Conservation (phyloP, 805 yeast genomes). For the Lachancea fermentati region DNA sequence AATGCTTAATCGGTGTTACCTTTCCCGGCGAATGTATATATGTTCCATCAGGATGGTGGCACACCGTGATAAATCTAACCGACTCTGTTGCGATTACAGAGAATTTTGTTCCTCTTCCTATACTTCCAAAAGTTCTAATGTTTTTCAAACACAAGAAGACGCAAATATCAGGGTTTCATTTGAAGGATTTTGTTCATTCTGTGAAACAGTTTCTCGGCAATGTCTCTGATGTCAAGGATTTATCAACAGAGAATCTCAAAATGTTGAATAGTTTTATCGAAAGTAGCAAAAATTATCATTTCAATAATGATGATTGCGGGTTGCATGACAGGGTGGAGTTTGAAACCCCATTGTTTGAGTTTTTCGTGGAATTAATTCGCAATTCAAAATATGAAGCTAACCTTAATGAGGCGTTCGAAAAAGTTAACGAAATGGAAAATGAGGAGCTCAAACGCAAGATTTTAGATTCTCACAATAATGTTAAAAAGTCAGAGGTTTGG, state of each 20-base stretch:
- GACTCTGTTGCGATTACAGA: constrained; percentile 85
- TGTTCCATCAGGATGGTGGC: constrained; percentile 99
- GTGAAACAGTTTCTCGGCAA: constrained; percentile 19
- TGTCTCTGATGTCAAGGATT: constrained; percentile 14
- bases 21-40: constrained; percentile 79
- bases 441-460: constrained; percentile 22
- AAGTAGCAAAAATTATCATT: constrained; percentile 23
- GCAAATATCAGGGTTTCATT: constrained; percentile 78
- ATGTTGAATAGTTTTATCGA: constrained; percentile 28
- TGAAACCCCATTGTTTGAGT: constrained; percentile 54
- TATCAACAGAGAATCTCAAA: constrained; percentile 17
- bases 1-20: constrained; percentile 65
- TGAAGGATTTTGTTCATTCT: constrained; percentile 42
- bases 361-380: constrained; percentile 48
- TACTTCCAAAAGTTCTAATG: constrained; percentile 53
- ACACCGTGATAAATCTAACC: constrained; percentile 77
- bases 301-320: constrained; percentile 59
- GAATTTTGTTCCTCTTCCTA: constrained; percentile 71
- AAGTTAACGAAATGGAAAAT: constrained; percentile 33
- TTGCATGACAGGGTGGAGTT: constrained; percentile 34
- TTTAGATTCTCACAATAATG: constrained; percentile 11
- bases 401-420: constrained; percentile 33
- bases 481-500: constrained; percentile 50
- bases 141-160: constrained; percentile 62
- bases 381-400: constrained; percentile 33